Conservation (phyloP, 306 rosid genomes). For the Lathyrus aphaca region DNA sequence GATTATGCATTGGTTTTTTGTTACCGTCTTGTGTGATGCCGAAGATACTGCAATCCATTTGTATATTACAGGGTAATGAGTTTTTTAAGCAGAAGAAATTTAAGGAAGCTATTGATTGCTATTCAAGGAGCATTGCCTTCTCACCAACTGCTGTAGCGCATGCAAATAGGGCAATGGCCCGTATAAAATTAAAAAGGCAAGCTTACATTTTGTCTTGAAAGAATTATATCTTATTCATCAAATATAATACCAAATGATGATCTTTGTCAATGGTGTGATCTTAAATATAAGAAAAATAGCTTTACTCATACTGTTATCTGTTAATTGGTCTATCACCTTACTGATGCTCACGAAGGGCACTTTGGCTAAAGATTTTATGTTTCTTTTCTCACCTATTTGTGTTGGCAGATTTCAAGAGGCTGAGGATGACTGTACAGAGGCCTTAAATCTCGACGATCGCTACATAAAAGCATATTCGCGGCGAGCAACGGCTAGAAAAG, state of each 20-base stretch:
- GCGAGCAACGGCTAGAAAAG: conserved; percentile 88
- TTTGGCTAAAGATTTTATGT: neutral
- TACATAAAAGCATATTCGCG: conserved; percentile 96
- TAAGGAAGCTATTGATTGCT: conserved; percentile 87
- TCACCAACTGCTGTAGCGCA: conserved; percentile 92
- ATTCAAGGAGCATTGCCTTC: conserved; percentile 91
- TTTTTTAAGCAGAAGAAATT: conserved; percentile 90
- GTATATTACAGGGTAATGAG: conserved; percentile 79
- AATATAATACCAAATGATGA: neutral
- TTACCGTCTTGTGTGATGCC: conserved; percentile 19
- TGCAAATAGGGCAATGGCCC: conserved; percentile 97
- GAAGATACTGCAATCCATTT: conserved; percentile 31
- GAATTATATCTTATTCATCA: conserved; percentile 12
- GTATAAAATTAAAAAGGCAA: conserved; percentile 82
- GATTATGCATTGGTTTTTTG: conserved; percentile 18
- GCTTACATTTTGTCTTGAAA: conserved; percentile 32
- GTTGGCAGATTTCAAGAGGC: conserved; percentile 77
- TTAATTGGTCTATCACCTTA: conserved; percentile 5
- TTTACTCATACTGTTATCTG: conserved; percentile 3
- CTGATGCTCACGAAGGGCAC: conserved; percentile 33
- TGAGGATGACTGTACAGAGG: conserved; percentile 95
- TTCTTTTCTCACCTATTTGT: conserved; percentile 33
- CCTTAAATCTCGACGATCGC: conserved; percentile 90
- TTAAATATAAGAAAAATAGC: conserved; percentile 11
- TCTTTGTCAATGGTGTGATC: conserved; percentile 22